A percentile compares a stretch with the other conserved stretches of the same genome.
Conservation (phyloP, 768 basidiomycete genomes). For the Gymnopilus junonius region DNA sequence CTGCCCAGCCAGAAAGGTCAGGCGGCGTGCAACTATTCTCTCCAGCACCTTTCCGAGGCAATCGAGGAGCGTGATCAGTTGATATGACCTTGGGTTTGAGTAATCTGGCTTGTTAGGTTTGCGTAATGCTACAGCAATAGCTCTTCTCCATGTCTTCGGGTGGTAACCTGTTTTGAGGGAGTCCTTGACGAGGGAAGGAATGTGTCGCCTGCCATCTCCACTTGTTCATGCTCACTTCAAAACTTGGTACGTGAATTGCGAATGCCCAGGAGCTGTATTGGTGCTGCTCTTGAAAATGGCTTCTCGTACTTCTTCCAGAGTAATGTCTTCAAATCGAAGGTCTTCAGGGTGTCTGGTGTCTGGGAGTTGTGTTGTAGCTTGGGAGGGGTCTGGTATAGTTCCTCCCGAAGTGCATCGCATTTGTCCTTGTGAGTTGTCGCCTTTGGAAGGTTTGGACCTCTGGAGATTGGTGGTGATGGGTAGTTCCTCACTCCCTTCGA, state of each 20-base stretch:
- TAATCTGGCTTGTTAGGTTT: constrained; percentile 43
- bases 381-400: constrained; percentile 27
- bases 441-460: constrained; percentile 10
- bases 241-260: constrained; percentile 25
- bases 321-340: constrained; percentile 20
- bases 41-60: constrained; percentile 38
- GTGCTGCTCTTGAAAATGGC: constrained; percentile 20
- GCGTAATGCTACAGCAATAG: constrained; percentile 33
- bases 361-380: constrained; percentile 10
- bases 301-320: constrained; percentile 23
- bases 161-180: constrained; percentile 29
- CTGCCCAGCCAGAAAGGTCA: constrained; percentile 25
- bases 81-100: constrained; percentile 35
- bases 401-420: constrained; percentile 21
- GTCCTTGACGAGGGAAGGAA: constrained; percentile 15
- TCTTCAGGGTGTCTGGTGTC: constrained; percentile 1
- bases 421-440: constrained; percentile 26
- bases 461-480: constrained; percentile 26
- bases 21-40: constrained; percentile 25
- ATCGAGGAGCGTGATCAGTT: constrained; percentile 37
- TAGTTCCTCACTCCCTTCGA: constrained; percentile 28
- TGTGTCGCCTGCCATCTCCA: not conserved
- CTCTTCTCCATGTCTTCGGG: constrained; percentile 26
- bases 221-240: constrained; percentile 30
- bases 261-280: constrained; percentile 27